Evolutionary conservation across 2,329 filamentous ascomycete species (phyloP), one percentile per base, ranked within the genome.

Genomic region (Scorias spongiosa): DNA sequence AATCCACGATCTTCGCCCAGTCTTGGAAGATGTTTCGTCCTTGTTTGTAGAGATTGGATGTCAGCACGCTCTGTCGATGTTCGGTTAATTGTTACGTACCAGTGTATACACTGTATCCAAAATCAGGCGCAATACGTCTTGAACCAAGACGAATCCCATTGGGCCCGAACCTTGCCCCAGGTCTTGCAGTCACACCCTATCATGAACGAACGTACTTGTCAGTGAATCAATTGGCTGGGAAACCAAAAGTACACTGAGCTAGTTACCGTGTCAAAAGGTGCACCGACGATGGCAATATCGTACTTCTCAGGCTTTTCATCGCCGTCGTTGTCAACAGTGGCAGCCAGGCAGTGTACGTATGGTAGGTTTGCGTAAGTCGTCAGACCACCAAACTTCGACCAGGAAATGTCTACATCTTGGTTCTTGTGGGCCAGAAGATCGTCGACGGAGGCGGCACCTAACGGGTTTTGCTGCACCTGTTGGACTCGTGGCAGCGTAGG

Each of bases 1-100:
- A 75, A 48, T 76, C 72, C 2, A 75, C 65, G 3, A 74, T 63
- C 46, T 66, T 70, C 0, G 70, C 68, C 64, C 71, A 73, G 44
- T 66, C 60, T 17, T 59, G 14, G 39, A 58, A 57, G 2, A 47
- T 46, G 41, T 59, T 53, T 42, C 40, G 47, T 41, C 11, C 46
- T 42, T 37, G 20, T 26, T 26, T 26, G 7, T 7, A 7, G 7
- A 26, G 20, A 26, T 26, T 26, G 3, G 20, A 26, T 26, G 20
- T 26, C 20, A 26, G 20, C 20, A 26, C 20, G 7, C 20, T 26
- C 20, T 7, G 4, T 7, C 4, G 20, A 26, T 26, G 3, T 7
- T 26, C 20, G 20, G 3, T 26, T 7, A 7, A 7, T 26, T 3
- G 20, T 26, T 7, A 44, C 48, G 48, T 50, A 61, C 71, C 70